Conservation (phyloP, 75 land plant genomes). For the Cupressus sempervirens region DNA sequence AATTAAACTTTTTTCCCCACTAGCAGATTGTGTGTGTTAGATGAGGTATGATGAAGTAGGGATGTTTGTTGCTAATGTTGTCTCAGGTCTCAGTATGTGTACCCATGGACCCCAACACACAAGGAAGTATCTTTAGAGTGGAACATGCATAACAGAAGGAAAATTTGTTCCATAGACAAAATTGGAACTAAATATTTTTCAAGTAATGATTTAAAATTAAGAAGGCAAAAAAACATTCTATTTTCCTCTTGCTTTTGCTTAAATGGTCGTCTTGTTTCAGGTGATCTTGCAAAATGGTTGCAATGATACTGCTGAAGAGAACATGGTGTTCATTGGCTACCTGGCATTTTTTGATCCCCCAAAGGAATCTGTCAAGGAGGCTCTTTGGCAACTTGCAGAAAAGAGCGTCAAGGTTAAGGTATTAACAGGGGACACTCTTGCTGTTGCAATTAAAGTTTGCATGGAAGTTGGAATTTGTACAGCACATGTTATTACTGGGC, state of each 20-base stretch:
- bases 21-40: not conserved
- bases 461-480: constrained; percentile 56
- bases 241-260: not conserved
- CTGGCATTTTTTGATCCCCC: constrained; percentile 52
- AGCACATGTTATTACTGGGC: constrained; percentile 45
- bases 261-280: not conserved
- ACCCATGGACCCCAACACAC: not conserved
- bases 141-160: not conserved
- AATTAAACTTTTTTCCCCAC: not conserved
- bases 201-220: not conserved
- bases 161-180: not conserved
- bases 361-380: constrained; percentile 57
- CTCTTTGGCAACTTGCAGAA: constrained; percentile 25
- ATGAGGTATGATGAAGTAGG: not conserved
- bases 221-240: not conserved
- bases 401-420: constrained; percentile 36
- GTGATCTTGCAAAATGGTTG: not conserved
- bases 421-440: constrained; percentile 48
- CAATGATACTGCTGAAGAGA: constrained; percentile 22
- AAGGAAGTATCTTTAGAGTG: not conserved
- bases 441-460: constrained; percentile 47
- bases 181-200: not conserved
- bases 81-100: not conserved
- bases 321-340: constrained; percentile 49
- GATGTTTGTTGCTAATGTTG: not conserved